Conservation (phyloP, 192 early-diverging fungal genomes). For the Coemansia sp. region DNA sequence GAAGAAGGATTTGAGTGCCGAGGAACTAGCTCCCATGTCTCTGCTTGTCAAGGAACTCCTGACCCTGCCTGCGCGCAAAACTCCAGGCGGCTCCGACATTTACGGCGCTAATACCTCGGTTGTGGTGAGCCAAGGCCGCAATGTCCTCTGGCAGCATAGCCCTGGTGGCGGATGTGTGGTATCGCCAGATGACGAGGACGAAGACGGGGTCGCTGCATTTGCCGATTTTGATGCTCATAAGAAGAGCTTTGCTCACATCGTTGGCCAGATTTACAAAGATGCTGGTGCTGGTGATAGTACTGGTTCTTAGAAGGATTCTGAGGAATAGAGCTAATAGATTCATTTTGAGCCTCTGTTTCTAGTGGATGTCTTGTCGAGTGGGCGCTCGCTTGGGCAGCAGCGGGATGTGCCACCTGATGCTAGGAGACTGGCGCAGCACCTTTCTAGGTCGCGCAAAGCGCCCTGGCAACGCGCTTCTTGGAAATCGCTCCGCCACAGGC, state of each 20-base stretch:
- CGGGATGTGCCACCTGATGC: constrained; percentile 31
- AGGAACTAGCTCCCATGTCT: constrained; percentile 8
- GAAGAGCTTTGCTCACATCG: constrained; percentile 18
- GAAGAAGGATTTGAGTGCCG: constrained; percentile 12
- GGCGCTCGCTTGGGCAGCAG: constrained; percentile 33
- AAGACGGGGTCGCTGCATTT: neutral
- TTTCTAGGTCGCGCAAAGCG: constrained; percentile 24
- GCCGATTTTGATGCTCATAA: constrained; percentile 13
- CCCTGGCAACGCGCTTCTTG: constrained; percentile 43
- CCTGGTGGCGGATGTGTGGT: constrained; percentile 23
- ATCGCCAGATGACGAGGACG: constrained; percentile 7
- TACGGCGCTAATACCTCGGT: constrained; percentile 46
- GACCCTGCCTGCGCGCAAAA: constrained; percentile 5
- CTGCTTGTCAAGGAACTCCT: constrained; percentile 18
- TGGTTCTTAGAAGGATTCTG: neutral
- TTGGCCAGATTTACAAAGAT: constrained; percentile 10
- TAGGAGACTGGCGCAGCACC: constrained; percentile 40
- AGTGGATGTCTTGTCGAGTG: constrained; percentile 1
- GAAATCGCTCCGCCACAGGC: constrained; percentile 46
- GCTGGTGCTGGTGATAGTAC: constrained; percentile 2
- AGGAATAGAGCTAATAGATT: neutral
- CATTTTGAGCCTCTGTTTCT: neutral
- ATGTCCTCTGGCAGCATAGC: constrained; percentile 33
- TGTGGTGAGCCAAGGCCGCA: constrained; percentile 24
- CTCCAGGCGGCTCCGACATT: constrained; percentile 26